Conservation (phyloP, 148 eudicot species). For the Euryodendron excelsum region DNA sequence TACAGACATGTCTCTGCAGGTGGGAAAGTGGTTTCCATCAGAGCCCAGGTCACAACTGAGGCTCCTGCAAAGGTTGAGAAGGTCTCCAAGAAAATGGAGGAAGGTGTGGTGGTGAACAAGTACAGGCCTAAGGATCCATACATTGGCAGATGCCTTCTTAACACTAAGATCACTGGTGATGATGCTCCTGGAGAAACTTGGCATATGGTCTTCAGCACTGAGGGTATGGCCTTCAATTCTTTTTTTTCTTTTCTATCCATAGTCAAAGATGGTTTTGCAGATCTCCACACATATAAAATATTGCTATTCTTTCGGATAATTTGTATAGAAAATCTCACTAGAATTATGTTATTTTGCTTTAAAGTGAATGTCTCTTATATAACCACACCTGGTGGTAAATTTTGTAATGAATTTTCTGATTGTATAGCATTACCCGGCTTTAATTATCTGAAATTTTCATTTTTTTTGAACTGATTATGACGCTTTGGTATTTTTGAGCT, state of each 20-base stretch:
- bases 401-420: too few relatives aligned
- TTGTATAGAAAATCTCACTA: too few relatives aligned
- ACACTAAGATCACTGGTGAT: conserved; percentile 93
- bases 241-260: not conserved
- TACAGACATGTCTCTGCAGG: conserved; percentile 57
- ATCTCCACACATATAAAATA: not conserved
- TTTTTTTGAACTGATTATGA: not conserved
- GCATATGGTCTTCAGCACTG: conserved; percentile 97
- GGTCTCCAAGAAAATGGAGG: conserved; percentile 80
- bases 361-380: too few relatives aligned
- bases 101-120: conserved; percentile 81
- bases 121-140: conserved; percentile 90
- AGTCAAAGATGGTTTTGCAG: not conserved
- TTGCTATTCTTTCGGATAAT: too few relatives aligned
- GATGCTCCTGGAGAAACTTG: conserved; percentile 99
- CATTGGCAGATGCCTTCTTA: conserved; percentile 74
- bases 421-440: too few relatives aligned
- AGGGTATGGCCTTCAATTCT: conserved; percentile 40
- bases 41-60: conserved; percentile 81
- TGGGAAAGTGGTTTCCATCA: conserved; percentile 49
- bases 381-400: too few relatives aligned
- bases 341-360: too few relatives aligned
- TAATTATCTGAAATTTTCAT: not conserved
- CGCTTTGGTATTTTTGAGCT: not conserved
- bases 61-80: conserved; percentile 77